phyloP scores from a whole-genome alignment of 2,329 filamentous ascomycete species.

The Diaporthe vexans region DNA sequence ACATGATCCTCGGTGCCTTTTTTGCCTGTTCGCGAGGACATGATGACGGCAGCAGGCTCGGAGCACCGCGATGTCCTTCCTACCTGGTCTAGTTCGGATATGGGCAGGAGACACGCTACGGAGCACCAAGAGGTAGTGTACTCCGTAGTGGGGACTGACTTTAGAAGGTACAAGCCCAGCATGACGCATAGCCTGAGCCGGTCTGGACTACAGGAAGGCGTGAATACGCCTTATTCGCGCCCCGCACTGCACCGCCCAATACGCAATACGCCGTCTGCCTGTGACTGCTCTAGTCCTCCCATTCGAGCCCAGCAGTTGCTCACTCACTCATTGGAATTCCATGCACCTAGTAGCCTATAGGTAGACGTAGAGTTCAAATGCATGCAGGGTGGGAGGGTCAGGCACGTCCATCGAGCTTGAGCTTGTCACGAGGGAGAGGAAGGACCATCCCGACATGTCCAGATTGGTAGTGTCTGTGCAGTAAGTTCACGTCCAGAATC shows the following conservation, averaged over 20 bases:
- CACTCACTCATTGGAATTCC: not conserved
- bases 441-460: not conserved
- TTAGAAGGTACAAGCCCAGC: too few species aligned
- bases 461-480: not conserved
- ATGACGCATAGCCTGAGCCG: conserved; percentile 5
- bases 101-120: too few species aligned
- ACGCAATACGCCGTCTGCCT: not conserved
- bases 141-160: not conserved
- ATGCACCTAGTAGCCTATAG: not conserved
- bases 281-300: not conserved
- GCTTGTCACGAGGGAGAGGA: not conserved
- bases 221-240: not conserved
- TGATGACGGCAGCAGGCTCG: conserved; percentile 8
- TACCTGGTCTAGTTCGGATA: not conserved
- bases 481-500: not conserved
- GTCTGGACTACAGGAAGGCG: not conserved
- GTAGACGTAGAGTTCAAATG: not conserved
- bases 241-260: not conserved
- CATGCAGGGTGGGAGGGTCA: not conserved
- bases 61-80: not conserved
- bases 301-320: not conserved
- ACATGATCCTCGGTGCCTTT: not conserved
- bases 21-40: not conserved
- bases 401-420: conserved; percentile 15
- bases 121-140: too few species aligned